Conservation (phyloP, 352 stramenopile species). For the Globisporangium middletonii region DNA sequence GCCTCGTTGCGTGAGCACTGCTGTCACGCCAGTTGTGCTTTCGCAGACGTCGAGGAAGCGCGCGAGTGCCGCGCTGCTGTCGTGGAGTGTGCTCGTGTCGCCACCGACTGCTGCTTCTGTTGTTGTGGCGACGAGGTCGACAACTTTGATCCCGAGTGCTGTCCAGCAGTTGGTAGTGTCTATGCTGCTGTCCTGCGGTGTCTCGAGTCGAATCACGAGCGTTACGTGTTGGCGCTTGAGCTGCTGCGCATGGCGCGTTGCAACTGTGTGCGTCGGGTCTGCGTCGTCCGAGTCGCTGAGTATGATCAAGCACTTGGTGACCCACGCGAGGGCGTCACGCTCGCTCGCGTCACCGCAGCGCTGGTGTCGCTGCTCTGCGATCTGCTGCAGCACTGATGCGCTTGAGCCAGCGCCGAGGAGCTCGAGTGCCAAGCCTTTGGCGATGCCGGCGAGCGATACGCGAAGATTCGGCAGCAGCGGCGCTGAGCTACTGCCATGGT, state of each 20-base stretch:
- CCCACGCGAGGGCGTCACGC: slow-evolving; percentile 1
- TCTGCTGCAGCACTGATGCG: slow-evolving; percentile 1
- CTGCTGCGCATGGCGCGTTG: slow-evolving; percentile 3
- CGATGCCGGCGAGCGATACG: slow-evolving; percentile 14
- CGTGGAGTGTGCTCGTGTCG: slow-evolving; percentile 38
- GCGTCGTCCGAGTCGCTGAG: not conserved
- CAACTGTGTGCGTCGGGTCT: not conserved
- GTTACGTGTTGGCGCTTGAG: slow-evolving; percentile 64
- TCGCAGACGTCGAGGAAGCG: slow-evolving; percentile 90
- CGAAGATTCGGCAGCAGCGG: slow-evolving; percentile 1
- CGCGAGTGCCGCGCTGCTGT: slow-evolving; percentile 41
- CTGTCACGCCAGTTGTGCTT: slow-evolving; percentile 38
- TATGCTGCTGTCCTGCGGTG: slow-evolving; percentile 87
- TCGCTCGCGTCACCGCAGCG: not conserved
- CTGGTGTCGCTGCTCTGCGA: not conserved
- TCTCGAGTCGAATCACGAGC: slow-evolving; percentile 86
- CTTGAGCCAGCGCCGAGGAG: slow-evolving; percentile 7
- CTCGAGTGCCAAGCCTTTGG: slow-evolving; percentile 16
- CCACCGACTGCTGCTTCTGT: slow-evolving; percentile 54
- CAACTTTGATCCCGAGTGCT: slow-evolving; percentile 82
- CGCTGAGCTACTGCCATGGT: not conserved
- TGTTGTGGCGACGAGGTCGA: slow-evolving; percentile 80
- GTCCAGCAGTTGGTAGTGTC: slow-evolving; percentile 75
- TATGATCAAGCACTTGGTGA: slow-evolving; percentile 22
- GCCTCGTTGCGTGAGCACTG: slow-evolving; percentile 51